Percentiles rank a stretch among this genome's conserved stretches.
phyloP scores from a whole-genome alignment of 148 eudicot species.

The Salicornia ramosissima region DNA sequence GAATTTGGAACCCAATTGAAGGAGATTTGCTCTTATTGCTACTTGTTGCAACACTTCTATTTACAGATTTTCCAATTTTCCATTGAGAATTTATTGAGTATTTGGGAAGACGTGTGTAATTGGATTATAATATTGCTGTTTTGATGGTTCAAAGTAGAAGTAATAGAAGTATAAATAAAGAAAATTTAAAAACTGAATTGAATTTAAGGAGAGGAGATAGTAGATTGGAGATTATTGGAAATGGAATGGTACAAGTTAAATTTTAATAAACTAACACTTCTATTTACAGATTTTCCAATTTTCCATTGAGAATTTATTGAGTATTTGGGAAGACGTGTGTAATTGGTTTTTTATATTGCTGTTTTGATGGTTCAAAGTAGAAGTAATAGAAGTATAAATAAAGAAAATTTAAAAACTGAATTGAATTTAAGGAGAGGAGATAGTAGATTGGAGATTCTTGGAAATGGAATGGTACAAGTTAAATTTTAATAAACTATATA shows the following conservation, averaged over 20 bases:
- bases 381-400: neutral
- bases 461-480: neutral
- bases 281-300: neutral
- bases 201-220: neutral
- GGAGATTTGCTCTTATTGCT: too few species aligned
- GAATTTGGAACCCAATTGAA: too few species aligned
- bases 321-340: neutral
- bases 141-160: neutral
- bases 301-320: neutral
- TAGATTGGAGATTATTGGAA: neutral
- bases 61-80: neutral
- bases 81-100: neutral
- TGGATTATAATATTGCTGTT: too few species aligned
- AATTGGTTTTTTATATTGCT: too few species aligned
- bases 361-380: neutral
- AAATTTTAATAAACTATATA: too few species aligned
- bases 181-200: neutral
- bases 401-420: neutral
- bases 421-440: neutral
- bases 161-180: neutral
- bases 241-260: neutral
- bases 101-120: neutral
- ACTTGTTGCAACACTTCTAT: neutral
- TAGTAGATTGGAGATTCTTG: neutral
- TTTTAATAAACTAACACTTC: too few species aligned